Conservation (phyloP, 164 flowering plant genomes). For the Vitis rotundifolia region DNA sequence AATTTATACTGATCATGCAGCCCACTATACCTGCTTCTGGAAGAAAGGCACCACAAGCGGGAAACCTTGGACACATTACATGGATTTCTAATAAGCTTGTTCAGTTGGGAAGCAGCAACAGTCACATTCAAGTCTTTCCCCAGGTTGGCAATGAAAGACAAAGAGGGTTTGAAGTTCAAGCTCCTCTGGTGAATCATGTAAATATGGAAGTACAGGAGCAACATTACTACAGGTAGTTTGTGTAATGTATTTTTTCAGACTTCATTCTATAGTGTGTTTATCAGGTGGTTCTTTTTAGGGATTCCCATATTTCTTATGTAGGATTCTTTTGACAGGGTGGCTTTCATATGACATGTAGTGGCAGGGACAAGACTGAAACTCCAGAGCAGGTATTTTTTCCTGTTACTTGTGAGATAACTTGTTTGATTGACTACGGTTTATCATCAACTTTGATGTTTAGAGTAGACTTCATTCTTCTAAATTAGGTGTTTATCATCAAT, state of each 20-base stretch:
- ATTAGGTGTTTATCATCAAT: not conserved
- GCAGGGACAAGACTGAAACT: conserved; percentile 99
- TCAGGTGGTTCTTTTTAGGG: not conserved
- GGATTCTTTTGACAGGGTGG: conserved; percentile 70
- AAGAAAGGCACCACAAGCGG: conserved; percentile 63
- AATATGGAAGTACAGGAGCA: too few relatives aligned
- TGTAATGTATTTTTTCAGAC: too few relatives aligned
- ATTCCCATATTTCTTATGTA: too few relatives aligned
- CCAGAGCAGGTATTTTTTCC: conserved; percentile 77
- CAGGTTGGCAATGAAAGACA: conserved; percentile 46
- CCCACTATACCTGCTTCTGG: conserved; percentile 75
- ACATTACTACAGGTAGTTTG: too few relatives aligned
- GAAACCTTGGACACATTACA: conserved; percentile 86
- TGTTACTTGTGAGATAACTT: too few relatives aligned
- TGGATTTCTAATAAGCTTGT: conserved; percentile 83
- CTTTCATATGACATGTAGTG: conserved; percentile 98
- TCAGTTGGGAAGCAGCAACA: conserved; percentile 62
- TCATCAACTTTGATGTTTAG: too few relatives aligned
- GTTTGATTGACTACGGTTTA: too few relatives aligned
- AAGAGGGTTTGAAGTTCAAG: too few relatives aligned
- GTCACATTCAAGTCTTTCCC: conserved; percentile 54
- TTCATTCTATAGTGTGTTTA: not conserved
- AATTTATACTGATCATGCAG: conserved; percentile 39
- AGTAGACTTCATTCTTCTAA: too few relatives aligned
- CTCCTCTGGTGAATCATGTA: too few relatives aligned